Percentiles rank a stretch among this genome's conserved stretches.
Evolutionary conservation across 2,329 filamentous ascomycete species (phyloP).

Genomic region (Fusarium transvaalense): DNA sequence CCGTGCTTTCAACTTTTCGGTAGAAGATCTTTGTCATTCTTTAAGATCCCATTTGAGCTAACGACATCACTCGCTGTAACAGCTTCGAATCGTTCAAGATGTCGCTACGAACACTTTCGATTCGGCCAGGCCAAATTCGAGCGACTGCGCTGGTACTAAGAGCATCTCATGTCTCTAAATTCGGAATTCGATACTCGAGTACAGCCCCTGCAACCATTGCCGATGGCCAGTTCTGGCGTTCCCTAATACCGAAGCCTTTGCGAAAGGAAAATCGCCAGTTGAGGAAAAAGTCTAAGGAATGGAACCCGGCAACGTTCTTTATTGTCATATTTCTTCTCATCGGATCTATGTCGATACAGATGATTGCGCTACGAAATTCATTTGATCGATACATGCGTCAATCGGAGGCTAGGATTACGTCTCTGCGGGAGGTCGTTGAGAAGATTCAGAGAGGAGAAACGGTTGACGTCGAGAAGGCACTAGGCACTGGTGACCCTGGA

Average conservation of each 20-base stretch:
- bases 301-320: slow-evolving; percentile 87
- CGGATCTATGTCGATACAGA: slow-evolving; percentile 95
- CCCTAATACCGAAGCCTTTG: slow-evolving; percentile 76
- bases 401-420: slow-evolving; percentile 81
- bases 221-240: slow-evolving; percentile 75
- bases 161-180: slow-evolving; percentile 1
- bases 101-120: slow-evolving; percentile 27
- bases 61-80: slow-evolving; percentile 16
- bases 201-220: slow-evolving; percentile 63
- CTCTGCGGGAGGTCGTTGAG: slow-evolving; percentile 81
- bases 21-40: slow-evolving; percentile 34
- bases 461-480: slow-evolving; percentile 84
- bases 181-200: slow-evolving; percentile 51
- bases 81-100: slow-evolving; percentile 26
- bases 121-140: slow-evolving; percentile 16
- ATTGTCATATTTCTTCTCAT: slow-evolving; percentile 87
- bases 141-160: slow-evolving; percentile 8
- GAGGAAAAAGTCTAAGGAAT: slow-evolving; percentile 68
- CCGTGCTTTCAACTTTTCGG: slow-evolving; percentile 42
- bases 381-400: slow-evolving; percentile 78
- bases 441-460: slow-evolving; percentile 78
- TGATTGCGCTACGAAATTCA: slow-evolving; percentile 84
- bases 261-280: slow-evolving; percentile 59
- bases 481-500: slow-evolving; percentile 82
- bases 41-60: slow-evolving; percentile 3